Percentiles rank a stretch among this genome's conserved stretches.
phyloP scores from a whole-genome alignment of 2,329 filamentous ascomycete species.

The Microdochium trichocladiopsis region DNA sequence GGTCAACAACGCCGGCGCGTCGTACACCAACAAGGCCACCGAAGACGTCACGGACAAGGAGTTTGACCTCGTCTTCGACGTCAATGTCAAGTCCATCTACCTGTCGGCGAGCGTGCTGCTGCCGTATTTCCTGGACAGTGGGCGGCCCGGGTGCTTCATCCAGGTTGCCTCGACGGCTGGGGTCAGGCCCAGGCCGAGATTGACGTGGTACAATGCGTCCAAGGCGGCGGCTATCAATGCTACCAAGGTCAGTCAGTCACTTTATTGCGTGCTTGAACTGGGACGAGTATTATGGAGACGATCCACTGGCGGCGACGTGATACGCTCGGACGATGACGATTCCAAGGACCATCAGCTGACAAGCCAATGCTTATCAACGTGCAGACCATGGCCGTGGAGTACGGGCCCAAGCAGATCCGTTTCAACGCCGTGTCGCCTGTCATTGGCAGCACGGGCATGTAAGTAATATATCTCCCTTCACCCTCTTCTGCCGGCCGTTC shows the following conservation, averaged over 20 bases:
- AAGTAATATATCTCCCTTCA: slow-evolving; percentile 6
- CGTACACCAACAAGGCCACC: slow-evolving; percentile 56
- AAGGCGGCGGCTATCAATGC: slow-evolving; percentile 60
- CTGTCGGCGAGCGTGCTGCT: slow-evolving; percentile 51
- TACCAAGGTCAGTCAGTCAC: slow-evolving; percentile 28
- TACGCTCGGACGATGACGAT: no score
- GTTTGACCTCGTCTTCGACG: slow-evolving; percentile 58
- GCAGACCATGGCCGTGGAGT: slow-evolving; percentile 62
- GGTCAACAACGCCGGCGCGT: slow-evolving; percentile 54
- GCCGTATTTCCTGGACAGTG: slow-evolving; percentile 49
- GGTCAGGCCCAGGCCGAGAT: slow-evolving; percentile 48
- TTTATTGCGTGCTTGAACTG: no score
- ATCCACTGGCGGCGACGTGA: no score
- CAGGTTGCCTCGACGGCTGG: slow-evolving; percentile 61
- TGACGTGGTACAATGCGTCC: slow-evolving; percentile 65
- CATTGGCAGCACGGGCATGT: slow-evolving; percentile 58
- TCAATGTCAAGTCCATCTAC: slow-evolving; percentile 64
- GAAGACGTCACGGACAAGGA: slow-evolving; percentile 57
- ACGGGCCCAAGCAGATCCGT: slow-evolving; percentile 63
- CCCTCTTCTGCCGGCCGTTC: neutral
- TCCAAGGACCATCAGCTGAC: slow-evolving; percentile 1
- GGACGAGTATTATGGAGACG: no score
- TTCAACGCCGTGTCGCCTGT: slow-evolving; percentile 68
- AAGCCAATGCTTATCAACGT: neutral
- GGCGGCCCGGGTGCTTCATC: slow-evolving; percentile 51